phyloP scores from a whole-genome alignment of 2,329 filamentous ascomycete species.

The Pseudogymnoascus sp. region DNA sequence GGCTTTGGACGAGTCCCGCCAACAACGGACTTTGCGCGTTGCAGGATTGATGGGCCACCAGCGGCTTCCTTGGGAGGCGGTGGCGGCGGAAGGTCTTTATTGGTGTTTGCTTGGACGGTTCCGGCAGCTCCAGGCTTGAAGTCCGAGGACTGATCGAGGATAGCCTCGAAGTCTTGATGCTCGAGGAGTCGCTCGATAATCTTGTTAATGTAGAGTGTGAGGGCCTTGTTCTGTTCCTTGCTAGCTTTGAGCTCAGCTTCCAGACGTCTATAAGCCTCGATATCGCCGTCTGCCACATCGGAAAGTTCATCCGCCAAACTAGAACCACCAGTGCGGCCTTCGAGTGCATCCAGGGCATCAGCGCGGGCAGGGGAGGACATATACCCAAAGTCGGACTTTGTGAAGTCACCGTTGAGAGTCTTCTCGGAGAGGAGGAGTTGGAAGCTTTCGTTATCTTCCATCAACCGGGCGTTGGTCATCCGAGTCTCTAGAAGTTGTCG shows the following conservation, averaged over 20 bases:
- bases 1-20: conserved; percentile 43
- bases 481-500: conserved; percentile 82
- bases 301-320: conserved; percentile 86
- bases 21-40: conserved; percentile 56
- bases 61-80: conserved; percentile 49
- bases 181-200: conserved; percentile 94
- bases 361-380: conserved; percentile 53
- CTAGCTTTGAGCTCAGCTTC: conserved; percentile 73
- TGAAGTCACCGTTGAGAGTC: conserved; percentile 90
- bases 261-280: conserved; percentile 57
- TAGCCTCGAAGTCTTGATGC: conserved; percentile 90
- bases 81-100: conserved; percentile 81
- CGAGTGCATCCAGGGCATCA: conserved; percentile 57
- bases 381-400: conserved; percentile 73
- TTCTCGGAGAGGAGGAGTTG: conserved; percentile 90
- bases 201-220: conserved; percentile 97
- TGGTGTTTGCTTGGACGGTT: conserved; percentile 34
- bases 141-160: conserved; percentile 73
- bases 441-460: conserved; percentile 99
- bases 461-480: conserved; percentile 90
- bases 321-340: conserved; percentile 46
- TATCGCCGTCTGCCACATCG: conserved; percentile 57
- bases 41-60: conserved; percentile 45
- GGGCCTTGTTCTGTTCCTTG: conserved; percentile 93
- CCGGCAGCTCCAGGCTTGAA: conserved; percentile 38